Evolutionary conservation across 1,284 basidiomycete genomes (phyloP).

Genomic region (Ceratobasidium sp.): DNA sequence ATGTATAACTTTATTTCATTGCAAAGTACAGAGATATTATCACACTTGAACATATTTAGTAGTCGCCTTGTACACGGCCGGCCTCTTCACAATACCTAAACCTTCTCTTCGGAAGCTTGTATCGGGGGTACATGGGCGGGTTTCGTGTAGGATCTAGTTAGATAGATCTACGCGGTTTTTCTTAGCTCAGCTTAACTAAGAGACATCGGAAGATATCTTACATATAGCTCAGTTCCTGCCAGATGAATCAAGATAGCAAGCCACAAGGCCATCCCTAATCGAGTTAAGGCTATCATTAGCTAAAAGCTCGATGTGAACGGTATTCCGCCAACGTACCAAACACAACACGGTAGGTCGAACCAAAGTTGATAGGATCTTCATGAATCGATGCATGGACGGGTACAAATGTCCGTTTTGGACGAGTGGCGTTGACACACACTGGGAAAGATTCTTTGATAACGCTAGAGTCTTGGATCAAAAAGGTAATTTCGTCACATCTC

Average conservation of each 20-base stretch:
- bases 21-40: not conserved
- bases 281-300: not conserved
- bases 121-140: not conserved
- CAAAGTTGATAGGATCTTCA: slow-evolving; percentile 39
- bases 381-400: slow-evolving; percentile 40
- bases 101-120: slow-evolving; percentile 1
- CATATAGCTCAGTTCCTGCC: slow-evolving; percentile 40
- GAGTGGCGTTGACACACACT: slow-evolving; percentile 37
- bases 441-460: slow-evolving; percentile 24
- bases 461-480: slow-evolving; percentile 23
- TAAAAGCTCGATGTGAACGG: not conserved
- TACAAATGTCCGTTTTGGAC: slow-evolving; percentile 23
- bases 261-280: slow-evolving; percentile 40
- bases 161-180: not conserved
- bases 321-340: slow-evolving; percentile 30
- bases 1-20: not conserved
- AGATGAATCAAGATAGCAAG: slow-evolving; percentile 41
- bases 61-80: not conserved
- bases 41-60: not conserved
- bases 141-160: slow-evolving; percentile 28
- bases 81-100: not conserved
- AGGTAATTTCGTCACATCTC: slow-evolving; percentile 41
- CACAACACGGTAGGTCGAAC: slow-evolving; percentile 34
- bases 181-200: not conserved
- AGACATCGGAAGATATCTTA: slow-evolving; percentile 8